Conservation (phyloP, 257 asterid species). For the Jaltomata sinuosa region DNA sequence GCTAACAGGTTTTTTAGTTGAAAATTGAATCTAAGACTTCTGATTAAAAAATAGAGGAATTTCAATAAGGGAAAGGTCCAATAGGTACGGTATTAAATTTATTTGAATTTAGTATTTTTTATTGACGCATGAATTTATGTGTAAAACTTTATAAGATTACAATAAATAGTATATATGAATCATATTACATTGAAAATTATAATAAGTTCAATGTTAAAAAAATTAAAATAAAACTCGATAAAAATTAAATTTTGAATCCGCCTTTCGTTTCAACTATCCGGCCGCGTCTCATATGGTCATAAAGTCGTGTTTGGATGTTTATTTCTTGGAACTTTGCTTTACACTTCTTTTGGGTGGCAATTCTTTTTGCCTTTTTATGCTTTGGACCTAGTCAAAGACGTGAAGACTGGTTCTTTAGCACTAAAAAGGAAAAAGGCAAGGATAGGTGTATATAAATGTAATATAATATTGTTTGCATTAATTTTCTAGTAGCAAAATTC, state of each 20-base stretch:
- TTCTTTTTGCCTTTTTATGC: neutral
- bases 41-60: neutral
- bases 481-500: neutral
- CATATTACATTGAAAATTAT: neutral
- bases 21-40: neutral
- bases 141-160: neutral
- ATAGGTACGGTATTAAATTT: neutral
- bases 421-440: neutral
- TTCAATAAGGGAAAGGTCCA: neutral
- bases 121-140: neutral
- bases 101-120: neutral
- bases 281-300: neutral
- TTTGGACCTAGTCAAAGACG: neutral
- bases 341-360: neutral
- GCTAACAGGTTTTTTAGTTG: too few relatives aligned
- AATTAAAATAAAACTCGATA: neutral
- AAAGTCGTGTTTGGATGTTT: constrained; percentile 3
- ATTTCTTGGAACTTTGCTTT: neutral
- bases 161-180: neutral
- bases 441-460: neutral
- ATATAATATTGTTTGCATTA: neutral
- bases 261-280: accelerated
- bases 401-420: neutral
- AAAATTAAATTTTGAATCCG: neutral
- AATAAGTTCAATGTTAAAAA: too few relatives aligned